These are phyloP conservation scores for Phytophthora lateralis DNA, from an alignment of 352 stramenopile genomes.

Conservation along the genomic window DNA sequence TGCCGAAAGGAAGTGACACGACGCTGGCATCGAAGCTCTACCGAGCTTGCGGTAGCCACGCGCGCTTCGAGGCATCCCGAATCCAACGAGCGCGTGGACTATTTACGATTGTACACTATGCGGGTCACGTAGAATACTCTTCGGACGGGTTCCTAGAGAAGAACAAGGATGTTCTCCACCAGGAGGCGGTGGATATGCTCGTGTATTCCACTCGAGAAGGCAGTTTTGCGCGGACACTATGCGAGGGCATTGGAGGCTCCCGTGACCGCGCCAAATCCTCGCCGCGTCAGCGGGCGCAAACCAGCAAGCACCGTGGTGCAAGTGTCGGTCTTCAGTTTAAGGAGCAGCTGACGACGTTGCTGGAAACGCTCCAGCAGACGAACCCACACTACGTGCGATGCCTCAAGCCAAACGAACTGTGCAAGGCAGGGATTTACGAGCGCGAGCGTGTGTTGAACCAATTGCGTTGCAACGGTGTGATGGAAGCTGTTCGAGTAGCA, in stretches of 20 bases:
- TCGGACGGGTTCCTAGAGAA: slow-evolving; percentile 82
- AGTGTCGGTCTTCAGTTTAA: slow-evolving; percentile 91
- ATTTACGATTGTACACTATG: slow-evolving; percentile 87
- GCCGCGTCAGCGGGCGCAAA: slow-evolving; percentile 56
- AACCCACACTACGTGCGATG: slow-evolving; percentile 91
- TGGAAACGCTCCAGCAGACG: slow-evolving; percentile 74
- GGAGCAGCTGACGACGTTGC: slow-evolving; percentile 72
- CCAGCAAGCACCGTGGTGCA: slow-evolving; percentile 70
- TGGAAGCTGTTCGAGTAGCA: slow-evolving; percentile 87
- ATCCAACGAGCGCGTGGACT: slow-evolving; percentile 75
- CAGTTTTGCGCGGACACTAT: slow-evolving; percentile 77
- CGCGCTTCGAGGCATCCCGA: slow-evolving; percentile 71
- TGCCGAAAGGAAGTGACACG: slow-evolving; percentile 84
- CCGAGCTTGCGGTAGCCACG: slow-evolving; percentile 59
- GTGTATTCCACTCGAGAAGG: slow-evolving; percentile 71
- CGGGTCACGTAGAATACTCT: slow-evolving; percentile 82
- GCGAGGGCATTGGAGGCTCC: slow-evolving; percentile 59
- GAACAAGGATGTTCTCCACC: slow-evolving; percentile 87
- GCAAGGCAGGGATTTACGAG: slow-evolving; percentile 61
- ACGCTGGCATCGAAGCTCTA: slow-evolving; percentile 87
- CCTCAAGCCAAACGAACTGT: slow-evolving; percentile 89
- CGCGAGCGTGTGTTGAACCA: slow-evolving; percentile 80
- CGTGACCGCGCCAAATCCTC: slow-evolving; percentile 55
- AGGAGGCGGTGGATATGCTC: slow-evolving; percentile 83
- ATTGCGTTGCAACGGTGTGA: slow-evolving; percentile 86